Conservation (phyloP, 768 basidiomycete species). For the Boletellus ananas region DNA sequence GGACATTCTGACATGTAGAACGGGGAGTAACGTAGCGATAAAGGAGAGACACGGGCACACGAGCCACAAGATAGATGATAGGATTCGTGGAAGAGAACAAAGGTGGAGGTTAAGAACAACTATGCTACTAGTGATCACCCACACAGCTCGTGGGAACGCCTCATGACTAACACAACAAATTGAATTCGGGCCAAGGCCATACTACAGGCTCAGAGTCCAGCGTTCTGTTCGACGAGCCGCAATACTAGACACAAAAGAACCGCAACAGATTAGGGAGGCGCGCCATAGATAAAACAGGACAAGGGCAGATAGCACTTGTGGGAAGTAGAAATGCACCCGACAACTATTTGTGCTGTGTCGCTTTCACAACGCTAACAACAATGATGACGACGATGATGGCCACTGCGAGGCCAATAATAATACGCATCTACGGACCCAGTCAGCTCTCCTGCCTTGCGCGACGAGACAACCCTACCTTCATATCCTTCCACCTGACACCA, state of each 20-base stretch:
- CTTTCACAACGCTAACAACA: conserved; percentile 90
- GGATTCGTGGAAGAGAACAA: conserved; percentile 2
- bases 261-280: conserved; percentile 28
- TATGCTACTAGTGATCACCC: conserved; percentile 5
- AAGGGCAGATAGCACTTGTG: conserved; percentile 21
- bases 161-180: conserved; percentile 25
- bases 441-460: conserved; percentile 4
- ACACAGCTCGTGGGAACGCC: conserved; percentile 17
- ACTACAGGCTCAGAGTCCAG: conserved; percentile 14
- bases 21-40: conserved; percentile 25
- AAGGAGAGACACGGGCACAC: conserved; percentile 35
- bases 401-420: conserved; percentile 91
- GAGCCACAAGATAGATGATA: conserved; percentile 27
- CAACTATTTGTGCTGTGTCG: conserved; percentile 53
- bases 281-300: conserved; percentile 46
- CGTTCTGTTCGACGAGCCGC: conserved; percentile 11
- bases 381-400: conserved; percentile 92
- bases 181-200: conserved; percentile 5
- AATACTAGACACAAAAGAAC: conserved; percentile 20
- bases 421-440: conserved; percentile 69
- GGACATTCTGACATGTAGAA: conserved; percentile 41
- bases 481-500: conserved; percentile 85
- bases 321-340: conserved; percentile 1
- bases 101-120: conserved; percentile 13
- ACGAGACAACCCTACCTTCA: conserved; percentile 61